A percentile compares a stretch with the other conserved stretches of the same genome.
Evolutionary conservation across 257 asterid genomes (phyloP).

Genomic region (Coffea eugenioides): DNA sequence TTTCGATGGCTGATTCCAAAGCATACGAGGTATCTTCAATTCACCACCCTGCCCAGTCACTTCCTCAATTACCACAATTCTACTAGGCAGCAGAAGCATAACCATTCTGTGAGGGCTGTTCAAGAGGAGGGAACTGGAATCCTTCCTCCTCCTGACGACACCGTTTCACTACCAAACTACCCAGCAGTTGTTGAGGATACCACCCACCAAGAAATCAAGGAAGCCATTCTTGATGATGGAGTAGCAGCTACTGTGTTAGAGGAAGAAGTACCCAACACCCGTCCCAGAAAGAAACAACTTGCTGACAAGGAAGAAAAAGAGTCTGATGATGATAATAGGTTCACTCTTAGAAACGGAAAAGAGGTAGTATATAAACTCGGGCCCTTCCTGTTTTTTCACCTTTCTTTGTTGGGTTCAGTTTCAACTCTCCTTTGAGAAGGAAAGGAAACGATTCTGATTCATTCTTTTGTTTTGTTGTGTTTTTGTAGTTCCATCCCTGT

Average conservation of each 20-base stretch:
- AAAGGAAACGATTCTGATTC: background rate
- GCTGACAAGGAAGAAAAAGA: constrained; percentile 22
- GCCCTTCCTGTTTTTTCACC: no score
- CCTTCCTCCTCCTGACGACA: constrained; percentile 57
- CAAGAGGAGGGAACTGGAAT: constrained; percentile 53
- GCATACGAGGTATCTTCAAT: constrained; percentile 35
- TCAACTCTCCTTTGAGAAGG: background rate
- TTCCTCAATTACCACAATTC: background rate
- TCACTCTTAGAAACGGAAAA: constrained; percentile 67
- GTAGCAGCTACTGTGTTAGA: constrained; percentile 15
- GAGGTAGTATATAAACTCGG: constrained; percentile 46
- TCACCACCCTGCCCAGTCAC: no score
- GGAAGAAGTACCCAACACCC: constrained; percentile 35
- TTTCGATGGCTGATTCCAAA: constrained; percentile 41
- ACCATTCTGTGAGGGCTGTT: constrained; percentile 28
- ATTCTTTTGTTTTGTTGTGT: background rate
- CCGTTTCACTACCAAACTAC: constrained; percentile 39
- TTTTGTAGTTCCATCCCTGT: background rate
- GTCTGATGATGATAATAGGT: constrained; percentile 36
- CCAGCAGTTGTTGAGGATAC: constrained; percentile 22
- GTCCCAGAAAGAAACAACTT: constrained; percentile 29
- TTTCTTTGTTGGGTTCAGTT: background rate
- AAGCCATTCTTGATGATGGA: constrained; percentile 9
- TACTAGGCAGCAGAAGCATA: background rate
- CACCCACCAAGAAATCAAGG: no score